Percentiles rank a stretch among this genome's conserved stretches.
Conservation (phyloP, 306 rosid species). For the Quercus wislizeni region DNA sequence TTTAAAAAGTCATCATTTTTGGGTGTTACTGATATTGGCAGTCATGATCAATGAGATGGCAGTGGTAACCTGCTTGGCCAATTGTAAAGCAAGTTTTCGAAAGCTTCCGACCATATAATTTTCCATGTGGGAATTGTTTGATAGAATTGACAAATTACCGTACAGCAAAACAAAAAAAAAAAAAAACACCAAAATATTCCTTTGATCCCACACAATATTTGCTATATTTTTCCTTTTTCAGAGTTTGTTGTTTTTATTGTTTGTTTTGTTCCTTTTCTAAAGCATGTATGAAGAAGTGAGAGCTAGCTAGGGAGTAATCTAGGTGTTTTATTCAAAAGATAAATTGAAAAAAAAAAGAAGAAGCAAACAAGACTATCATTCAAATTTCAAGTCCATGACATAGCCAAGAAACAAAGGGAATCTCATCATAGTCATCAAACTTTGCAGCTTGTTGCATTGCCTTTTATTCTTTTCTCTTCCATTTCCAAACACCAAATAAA, state of each 20-base stretch:
- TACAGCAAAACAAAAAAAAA: background rate
- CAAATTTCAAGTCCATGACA: conserved; percentile 21
- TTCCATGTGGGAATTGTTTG: background rate
- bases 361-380: conserved; percentile 30
- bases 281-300: background rate
- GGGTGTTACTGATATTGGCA: background rate
- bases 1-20: background rate
- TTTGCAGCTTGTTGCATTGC: conserved; percentile 38
- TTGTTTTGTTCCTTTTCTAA: background rate
- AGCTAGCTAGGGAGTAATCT: background rate
- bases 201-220: background rate
- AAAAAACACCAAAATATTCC: background rate
- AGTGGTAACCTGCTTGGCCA: background rate
- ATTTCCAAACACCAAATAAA: conserved; percentile 49
- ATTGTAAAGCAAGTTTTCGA: background rate
- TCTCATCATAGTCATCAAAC: conserved; percentile 35
- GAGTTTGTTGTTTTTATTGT: background rate
- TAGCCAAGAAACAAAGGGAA: conserved; percentile 28
- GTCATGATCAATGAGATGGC: background rate
- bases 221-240: background rate
- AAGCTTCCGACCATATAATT: background rate
- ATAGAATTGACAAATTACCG: background rate
- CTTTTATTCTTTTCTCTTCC: conserved; percentile 33
- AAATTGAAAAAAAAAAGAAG: background rate
- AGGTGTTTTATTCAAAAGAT: background rate